A percentile compares a stretch with the other conserved stretches of the same genome.
These are phyloP conservation scores for Abrus precatorius DNA, from an alignment of 306 rosid species.

Conservation along the genomic window DNA sequence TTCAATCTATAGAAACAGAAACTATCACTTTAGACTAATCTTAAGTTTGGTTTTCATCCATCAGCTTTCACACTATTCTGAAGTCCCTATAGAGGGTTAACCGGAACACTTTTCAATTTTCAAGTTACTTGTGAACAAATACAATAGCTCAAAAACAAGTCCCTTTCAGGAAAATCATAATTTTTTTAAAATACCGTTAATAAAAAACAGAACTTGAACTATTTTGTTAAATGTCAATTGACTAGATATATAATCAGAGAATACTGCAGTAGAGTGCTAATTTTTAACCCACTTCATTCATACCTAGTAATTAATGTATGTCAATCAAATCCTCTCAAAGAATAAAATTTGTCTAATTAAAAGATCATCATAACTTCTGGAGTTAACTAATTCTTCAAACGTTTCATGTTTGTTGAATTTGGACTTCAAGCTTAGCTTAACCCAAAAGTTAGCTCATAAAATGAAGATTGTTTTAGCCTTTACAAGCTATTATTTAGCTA, in stretches of 20 bases:
- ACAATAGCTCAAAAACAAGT: not conserved
- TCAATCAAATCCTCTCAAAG: no score
- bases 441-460: no score
- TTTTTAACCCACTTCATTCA: no score
- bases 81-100: not conserved
- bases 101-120: not conserved
- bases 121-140: not conserved
- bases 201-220: not conserved
- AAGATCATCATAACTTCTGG: no score
- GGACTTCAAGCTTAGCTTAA: no score
- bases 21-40: constrained; percentile 5
- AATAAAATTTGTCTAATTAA: no score
- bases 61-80: not conserved
- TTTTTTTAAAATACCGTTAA: not conserved
- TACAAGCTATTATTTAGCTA: no score
- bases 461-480: no score
- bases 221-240: not conserved
- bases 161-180: constrained; percentile 17
- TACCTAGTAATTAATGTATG: no score
- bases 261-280: no score
- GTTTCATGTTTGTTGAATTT: no score
- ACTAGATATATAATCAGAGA: not conserved
- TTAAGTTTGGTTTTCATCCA: not conserved
- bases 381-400: no score
- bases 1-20: constrained; percentile 16